A percentile compares a stretch with the other conserved stretches of the same genome.
phyloP scores from a whole-genome alignment of 768 basidiomycete genomes.

The Lactarius evosmus region DNA sequence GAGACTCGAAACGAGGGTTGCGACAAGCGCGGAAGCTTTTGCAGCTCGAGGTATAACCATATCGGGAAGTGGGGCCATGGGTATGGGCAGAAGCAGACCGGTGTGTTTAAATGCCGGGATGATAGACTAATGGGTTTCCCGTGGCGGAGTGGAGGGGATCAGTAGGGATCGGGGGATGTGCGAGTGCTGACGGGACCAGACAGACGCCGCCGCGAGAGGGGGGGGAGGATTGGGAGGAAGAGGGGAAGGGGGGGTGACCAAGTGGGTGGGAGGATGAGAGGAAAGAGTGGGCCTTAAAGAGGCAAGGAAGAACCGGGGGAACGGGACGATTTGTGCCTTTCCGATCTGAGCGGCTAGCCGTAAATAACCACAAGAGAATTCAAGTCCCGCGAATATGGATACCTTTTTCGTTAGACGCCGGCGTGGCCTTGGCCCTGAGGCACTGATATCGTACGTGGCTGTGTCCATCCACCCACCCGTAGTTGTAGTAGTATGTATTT shows the following conservation, averaged over 20 bases:
- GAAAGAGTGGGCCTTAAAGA: slow-evolving; percentile 6
- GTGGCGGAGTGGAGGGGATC: slow-evolving; percentile 1
- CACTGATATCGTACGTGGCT: slow-evolving; percentile 26
- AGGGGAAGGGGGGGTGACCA: background rate
- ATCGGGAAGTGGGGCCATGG: slow-evolving; percentile 26
- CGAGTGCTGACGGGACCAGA: slow-evolving; percentile 1
- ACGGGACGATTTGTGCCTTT: slow-evolving; percentile 25
- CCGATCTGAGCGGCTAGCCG: slow-evolving; percentile 30
- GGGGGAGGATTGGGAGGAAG: background rate
- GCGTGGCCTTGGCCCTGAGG: slow-evolving; percentile 12
- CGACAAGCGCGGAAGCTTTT: slow-evolving; percentile 29
- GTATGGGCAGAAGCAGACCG: slow-evolving; percentile 11
- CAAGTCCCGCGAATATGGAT: slow-evolving; percentile 22
- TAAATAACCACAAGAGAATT: slow-evolving; percentile 24
- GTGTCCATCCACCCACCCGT: slow-evolving; percentile 16
- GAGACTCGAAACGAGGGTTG: slow-evolving; percentile 21
- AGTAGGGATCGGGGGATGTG: slow-evolving; percentile 14
- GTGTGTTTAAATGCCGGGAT: slow-evolving; percentile 23
- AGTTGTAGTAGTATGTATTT: slow-evolving; percentile 5
- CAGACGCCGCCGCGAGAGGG: slow-evolving; percentile 18
- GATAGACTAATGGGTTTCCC: background rate
- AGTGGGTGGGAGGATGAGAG: background rate
- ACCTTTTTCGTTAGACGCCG: slow-evolving; percentile 9
- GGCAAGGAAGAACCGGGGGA: slow-evolving; percentile 17
- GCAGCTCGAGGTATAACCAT: slow-evolving; percentile 17